These are phyloP conservation scores for Xylaria palmicola DNA, from an alignment of 495 filamentous ascomycete genomes.

Conservation along the genomic window DNA sequence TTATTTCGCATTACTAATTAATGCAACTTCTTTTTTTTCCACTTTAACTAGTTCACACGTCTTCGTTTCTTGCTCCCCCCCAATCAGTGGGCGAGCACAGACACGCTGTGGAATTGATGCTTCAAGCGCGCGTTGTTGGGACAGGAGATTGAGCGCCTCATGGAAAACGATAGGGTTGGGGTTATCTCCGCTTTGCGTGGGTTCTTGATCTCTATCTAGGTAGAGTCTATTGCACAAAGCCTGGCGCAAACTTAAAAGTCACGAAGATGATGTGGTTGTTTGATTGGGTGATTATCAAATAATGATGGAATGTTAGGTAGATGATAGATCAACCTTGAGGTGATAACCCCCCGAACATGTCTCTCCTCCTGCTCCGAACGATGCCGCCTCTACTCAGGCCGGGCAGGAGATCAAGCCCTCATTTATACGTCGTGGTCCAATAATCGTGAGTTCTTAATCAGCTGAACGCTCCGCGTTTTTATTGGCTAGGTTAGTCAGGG, in stretches of 20 bases:
- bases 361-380: no score
- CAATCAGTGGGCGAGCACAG: constrained; percentile 5
- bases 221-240: constrained; percentile 5
- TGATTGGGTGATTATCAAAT: not conserved
- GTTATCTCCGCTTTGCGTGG: not conserved
- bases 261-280: constrained; percentile 3
- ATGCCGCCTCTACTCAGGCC: no score
- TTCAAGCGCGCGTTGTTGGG: not conserved
- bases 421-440: no score
- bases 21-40: constrained; percentile 5
- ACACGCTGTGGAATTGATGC: not conserved
- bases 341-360: no score
- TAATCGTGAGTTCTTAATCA: no score
- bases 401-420: no score
- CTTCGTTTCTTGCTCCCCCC: not conserved
- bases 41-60: not conserved
- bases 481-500: no score
- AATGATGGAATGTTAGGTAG: not conserved
- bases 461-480: no score
- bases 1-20: constrained; percentile 10
- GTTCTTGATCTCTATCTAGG: not conserved
- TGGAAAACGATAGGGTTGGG: not conserved
- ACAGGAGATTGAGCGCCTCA: not conserved
- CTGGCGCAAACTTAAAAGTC: no score
- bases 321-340: no score